Percentiles rank a stretch among this genome's conserved stretches.
phyloP scores from a whole-genome alignment of 192 early-diverging fungal species.

The Geosiphon pyriformis region DNA sequence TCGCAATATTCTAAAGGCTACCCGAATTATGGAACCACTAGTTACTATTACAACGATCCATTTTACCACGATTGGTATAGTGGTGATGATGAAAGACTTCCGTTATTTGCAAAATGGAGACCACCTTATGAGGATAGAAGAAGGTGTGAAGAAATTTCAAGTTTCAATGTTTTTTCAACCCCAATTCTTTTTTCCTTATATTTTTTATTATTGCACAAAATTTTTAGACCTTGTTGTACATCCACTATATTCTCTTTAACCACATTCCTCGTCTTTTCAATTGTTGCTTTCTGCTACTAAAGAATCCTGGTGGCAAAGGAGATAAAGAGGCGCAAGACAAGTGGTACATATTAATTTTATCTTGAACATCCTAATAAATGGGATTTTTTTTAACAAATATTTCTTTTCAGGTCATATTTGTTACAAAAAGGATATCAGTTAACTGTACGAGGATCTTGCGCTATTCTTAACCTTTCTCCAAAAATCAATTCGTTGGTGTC shows the following conservation, averaged over 20 bases:
- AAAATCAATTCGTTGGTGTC: neutral
- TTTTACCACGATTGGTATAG: slow-evolving; percentile 7
- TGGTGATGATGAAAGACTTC: slow-evolving; percentile 3
- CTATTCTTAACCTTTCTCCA: slow-evolving; percentile 13
- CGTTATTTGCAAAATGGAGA: slow-evolving; percentile 11
- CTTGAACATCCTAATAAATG: neutral
- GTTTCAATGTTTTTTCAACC: no score
- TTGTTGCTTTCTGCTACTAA: slow-evolving; percentile 23
- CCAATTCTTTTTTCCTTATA: neutral
- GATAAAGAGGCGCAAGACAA: slow-evolving; percentile 9
- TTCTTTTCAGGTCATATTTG: slow-evolving; percentile 5
- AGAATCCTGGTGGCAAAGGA: slow-evolving; percentile 33
- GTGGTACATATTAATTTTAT: slow-evolving; percentile 1
- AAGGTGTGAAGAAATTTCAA: neutral
- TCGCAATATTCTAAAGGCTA: slow-evolving; percentile 9
- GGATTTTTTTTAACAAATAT: neutral
- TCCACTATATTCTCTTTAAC: slow-evolving; percentile 10
- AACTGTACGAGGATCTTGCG: slow-evolving; percentile 13
- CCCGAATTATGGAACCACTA: slow-evolving; percentile 13
- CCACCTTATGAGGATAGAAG: neutral
- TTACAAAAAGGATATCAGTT: neutral
- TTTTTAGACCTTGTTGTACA: neutral
- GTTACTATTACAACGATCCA: slow-evolving; percentile 7
- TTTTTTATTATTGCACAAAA: neutral
- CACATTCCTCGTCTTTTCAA: neutral